Conservation (phyloP, 2,329 filamentous ascomycete genomes). For the Scleromitrula shiraiana region DNA sequence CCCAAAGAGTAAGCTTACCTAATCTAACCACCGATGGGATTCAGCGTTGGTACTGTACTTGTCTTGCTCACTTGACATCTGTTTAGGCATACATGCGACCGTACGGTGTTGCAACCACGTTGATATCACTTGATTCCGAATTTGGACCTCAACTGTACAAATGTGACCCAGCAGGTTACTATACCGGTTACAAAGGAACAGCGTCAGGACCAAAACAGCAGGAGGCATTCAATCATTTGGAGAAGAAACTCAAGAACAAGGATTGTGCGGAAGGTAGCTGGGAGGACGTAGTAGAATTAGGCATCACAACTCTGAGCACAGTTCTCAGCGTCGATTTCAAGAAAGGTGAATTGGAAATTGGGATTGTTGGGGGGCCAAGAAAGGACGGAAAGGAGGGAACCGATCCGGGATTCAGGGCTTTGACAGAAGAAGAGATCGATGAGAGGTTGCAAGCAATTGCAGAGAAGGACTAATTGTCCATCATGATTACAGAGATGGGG, state of each 20-base stretch:
- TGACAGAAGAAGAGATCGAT: conserved; percentile 97
- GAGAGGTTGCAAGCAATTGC: conserved; percentile 96
- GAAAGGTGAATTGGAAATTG: conserved; percentile 97
- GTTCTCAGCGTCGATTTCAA: conserved; percentile 99
- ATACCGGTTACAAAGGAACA: conserved; percentile 96
- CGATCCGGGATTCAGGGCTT: conserved; percentile 69
- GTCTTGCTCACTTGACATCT: conserved; percentile 15
- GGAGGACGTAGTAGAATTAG: conserved; percentile 97
- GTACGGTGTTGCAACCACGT: conserved; percentile 87
- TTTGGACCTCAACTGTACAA: conserved; percentile 94
- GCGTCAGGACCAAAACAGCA: conserved; percentile 97
- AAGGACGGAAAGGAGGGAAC: conserved; percentile 77
- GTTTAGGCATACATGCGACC: conserved; percentile 90
- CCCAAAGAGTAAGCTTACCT: conserved; percentile 66
- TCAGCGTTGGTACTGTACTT: conserved; percentile 27
- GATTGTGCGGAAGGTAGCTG: conserved; percentile 84
- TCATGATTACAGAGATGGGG: conserved; percentile 7
- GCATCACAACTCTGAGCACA: conserved; percentile 89
- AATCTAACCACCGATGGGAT: conserved; percentile 11
- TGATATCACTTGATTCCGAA: conserved; percentile 91
- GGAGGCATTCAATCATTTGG: conserved; percentile 94
- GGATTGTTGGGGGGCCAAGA: conserved; percentile 85
- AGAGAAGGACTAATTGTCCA: conserved; percentile 76
- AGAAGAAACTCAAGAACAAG: conserved; percentile 99
- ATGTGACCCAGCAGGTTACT: conserved; percentile 96